Conservation (phyloP, 805 yeast species). For the Zygosaccharomyces kombuchaensis region DNA sequence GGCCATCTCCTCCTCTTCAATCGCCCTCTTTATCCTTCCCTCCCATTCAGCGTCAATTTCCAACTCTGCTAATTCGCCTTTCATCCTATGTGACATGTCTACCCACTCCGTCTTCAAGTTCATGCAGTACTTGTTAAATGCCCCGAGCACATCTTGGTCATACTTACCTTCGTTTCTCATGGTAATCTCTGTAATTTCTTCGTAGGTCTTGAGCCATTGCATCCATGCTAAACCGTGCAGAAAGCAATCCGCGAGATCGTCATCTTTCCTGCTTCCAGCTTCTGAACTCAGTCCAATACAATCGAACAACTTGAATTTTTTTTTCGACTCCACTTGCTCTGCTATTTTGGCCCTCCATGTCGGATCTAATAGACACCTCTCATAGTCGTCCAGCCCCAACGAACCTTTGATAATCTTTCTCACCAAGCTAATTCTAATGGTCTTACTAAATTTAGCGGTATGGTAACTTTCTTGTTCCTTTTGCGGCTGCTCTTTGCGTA, state of each 20-base stretch:
- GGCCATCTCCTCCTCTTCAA: neutral
- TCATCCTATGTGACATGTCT: constrained; percentile 5
- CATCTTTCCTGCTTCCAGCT: constrained; percentile 44
- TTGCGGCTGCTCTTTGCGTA: neutral
- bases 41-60: neutral
- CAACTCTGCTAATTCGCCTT: constrained; percentile 5
- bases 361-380: constrained; percentile 5
- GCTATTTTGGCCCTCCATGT: constrained; percentile 9
- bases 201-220: constrained; percentile 36
- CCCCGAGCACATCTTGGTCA: constrained; percentile 8
- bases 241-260: constrained; percentile 64
- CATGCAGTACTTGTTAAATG: constrained; percentile 13
- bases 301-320: constrained; percentile 10
- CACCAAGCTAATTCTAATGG: constrained; percentile 10
- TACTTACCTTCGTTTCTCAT: constrained; percentile 9
- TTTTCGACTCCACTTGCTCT: constrained; percentile 1
- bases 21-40: neutral
- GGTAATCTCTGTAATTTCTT: constrained; percentile 19
- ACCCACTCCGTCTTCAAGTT: constrained; percentile 7
- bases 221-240: constrained; percentile 54
- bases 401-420: constrained; percentile 10
- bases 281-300: constrained; percentile 9
- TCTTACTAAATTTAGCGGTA: constrained; percentile 2
- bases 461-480: neutral
- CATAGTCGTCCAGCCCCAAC: constrained; percentile 1